Conservation (phyloP, 805 yeast species). For the Hanseniaspora lachancei region DNA sequence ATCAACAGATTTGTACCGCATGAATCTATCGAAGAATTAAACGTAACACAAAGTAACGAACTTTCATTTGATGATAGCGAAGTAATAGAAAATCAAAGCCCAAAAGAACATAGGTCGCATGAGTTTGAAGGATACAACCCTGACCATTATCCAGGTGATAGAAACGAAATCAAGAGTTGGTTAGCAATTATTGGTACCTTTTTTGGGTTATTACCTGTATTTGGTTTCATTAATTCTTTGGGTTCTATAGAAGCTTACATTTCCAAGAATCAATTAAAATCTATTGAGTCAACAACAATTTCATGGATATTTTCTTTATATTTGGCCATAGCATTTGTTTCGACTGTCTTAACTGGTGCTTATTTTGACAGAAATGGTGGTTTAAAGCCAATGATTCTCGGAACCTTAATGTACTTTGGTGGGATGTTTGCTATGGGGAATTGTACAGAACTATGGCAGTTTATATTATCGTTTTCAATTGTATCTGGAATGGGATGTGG, state of each 20-base stretch:
- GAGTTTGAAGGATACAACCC: constrained; percentile 7
- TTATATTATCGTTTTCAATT: constrained; percentile 45
- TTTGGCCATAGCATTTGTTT: constrained; percentile 38
- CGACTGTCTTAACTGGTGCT: constrained; percentile 44
- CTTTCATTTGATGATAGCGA: background rate
- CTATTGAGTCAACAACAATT: constrained; percentile 36
- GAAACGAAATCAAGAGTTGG: constrained; percentile 9
- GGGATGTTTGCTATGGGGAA: constrained; percentile 50
- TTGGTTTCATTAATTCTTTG: constrained; percentile 48
- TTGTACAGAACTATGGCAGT: constrained; percentile 43
- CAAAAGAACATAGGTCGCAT: background rate
- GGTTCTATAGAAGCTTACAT: constrained; percentile 60
- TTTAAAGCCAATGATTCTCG: constrained; percentile 31
- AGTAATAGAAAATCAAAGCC: background rate
- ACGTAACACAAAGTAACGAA: background rate
- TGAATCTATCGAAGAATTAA: background rate
- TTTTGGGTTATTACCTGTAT: constrained; percentile 43
- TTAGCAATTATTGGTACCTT: constrained; percentile 46
- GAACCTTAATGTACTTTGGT: constrained; percentile 34
- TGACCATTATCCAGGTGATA: constrained; percentile 9
- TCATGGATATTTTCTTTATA: constrained; percentile 61
- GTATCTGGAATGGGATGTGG: constrained; percentile 49
- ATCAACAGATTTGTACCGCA: constrained; percentile 1
- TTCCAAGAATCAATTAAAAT: constrained; percentile 38
- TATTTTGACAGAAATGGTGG: constrained; percentile 54